Base-by-base conservation (phyloP, 257 asterid genomes). In the Knoxia roxburghii region DNA sequence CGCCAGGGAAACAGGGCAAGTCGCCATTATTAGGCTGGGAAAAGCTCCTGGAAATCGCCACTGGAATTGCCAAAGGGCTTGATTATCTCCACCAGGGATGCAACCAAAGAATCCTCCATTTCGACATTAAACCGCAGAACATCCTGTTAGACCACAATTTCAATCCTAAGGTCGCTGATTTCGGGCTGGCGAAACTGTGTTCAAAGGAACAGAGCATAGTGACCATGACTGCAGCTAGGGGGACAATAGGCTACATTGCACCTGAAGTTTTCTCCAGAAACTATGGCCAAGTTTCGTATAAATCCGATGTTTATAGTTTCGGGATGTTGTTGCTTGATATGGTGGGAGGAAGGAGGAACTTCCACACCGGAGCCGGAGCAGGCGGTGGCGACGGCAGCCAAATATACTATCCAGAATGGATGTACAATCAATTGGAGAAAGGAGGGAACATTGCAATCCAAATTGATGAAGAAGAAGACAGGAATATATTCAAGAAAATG, bases 181-280 rank as follows among this genome's bases (percentile, higher is more conserved):
- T 87, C 50, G 96, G 92, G 2, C 72, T 86, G 1, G 95, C 95
- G 6, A 89, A 89, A 46, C 18, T 89, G 46, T 85, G 92, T 56
- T 78, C 95, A 1, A 87, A 83, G 73, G 95, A 87, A 3, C 77
- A 80, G 41, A 87, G 89, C 37, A 67, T 83, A 0, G 90, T 85
- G 17, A 78, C 84, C 26, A 85, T 89, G 92, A 87, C 96, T 0
- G 89, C 84, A 4, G 89, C 95, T 0, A 67, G 96, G 11, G 95
- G 96, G 43, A 89, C 95, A 2, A 73, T 87, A 26, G 96, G 96
- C n/a, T 84, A 86, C 35, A 86, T 84, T 23, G 88, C 96, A 15
- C 96, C 96, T 0, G 96, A 88, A 73, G 89, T 87, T 12, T 83
- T 89, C 76, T 89, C 96, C 0, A 77, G 96, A 72, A 89, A 89